A percentile compares a stretch with the other conserved stretches of the same genome.
Conservation (phyloP, 345 rosid genomes). For the Anastatica hierochuntica region DNA sequence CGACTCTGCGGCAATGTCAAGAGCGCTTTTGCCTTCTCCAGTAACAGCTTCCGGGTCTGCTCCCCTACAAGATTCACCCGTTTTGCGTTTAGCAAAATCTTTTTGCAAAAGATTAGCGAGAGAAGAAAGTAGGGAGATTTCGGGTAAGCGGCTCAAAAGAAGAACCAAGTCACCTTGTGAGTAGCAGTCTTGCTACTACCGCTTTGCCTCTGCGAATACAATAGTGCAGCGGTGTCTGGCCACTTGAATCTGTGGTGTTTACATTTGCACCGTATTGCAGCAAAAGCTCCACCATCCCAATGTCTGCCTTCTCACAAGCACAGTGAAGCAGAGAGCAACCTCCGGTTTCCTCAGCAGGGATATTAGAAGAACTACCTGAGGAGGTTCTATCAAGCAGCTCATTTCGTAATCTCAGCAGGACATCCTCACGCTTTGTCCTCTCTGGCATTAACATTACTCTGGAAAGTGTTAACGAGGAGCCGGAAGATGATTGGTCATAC, state of each 20-base stretch:
- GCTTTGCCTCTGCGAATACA: conserved; percentile 58
- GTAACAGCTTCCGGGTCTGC: conserved; percentile 59
- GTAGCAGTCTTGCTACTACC: conserved; percentile 63
- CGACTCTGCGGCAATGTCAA: conserved; percentile 51
- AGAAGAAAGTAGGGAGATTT: not conserved
- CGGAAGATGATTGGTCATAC: conserved; percentile 52
- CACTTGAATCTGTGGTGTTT: conserved; percentile 65
- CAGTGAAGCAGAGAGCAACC: conserved; percentile 89
- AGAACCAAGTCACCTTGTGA: conserved; percentile 53
- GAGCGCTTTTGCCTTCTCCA: conserved; percentile 54
- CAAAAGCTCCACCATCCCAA: conserved; percentile 95
- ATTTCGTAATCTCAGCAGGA: conserved; percentile 44
- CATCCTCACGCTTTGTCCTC: conserved; percentile 43
- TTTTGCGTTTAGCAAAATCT: not conserved
- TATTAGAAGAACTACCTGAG: conserved; percentile 43
- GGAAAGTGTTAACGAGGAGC: conserved; percentile 72
- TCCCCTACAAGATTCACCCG: conserved; percentile 49
- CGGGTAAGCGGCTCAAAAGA: not conserved
- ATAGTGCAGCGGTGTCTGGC: conserved; percentile 74
- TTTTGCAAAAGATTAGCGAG: not conserved
- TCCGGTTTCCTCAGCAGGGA: conserved; percentile 45
- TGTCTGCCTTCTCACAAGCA: conserved; percentile 89
- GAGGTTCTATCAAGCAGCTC: conserved; percentile 63
- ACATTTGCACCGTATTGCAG: conserved; percentile 87
- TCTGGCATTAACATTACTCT: conserved; percentile 77